Evolutionary conservation across 805 yeast genomes (phyloP).

Genomic region (Isabelozyma pseudorhagii): DNA sequence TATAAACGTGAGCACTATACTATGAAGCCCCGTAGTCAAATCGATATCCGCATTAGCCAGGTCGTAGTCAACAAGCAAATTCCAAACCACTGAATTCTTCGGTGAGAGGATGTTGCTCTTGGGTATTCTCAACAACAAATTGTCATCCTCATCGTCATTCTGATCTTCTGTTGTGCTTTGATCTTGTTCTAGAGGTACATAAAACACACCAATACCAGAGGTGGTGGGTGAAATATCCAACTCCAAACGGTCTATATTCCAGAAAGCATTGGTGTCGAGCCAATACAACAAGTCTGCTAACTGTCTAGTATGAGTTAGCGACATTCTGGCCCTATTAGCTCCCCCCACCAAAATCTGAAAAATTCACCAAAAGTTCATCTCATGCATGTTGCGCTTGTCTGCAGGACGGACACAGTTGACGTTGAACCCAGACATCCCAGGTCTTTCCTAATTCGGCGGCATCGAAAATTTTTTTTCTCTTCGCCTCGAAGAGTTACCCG

Average conservation of each 20-base stretch:
- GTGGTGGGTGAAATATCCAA: slow-evolving; percentile 5
- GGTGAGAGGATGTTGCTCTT: slow-evolving; percentile 57
- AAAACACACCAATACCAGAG: slow-evolving; percentile 79
- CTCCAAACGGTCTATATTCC: slow-evolving; percentile 41
- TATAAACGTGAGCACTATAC: slow-evolving; percentile 63
- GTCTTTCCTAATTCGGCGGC: background rate
- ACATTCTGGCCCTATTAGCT: slow-evolving; percentile 5
- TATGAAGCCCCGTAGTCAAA: slow-evolving; percentile 52
- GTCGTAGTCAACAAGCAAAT: slow-evolving; percentile 58
- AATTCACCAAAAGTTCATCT: too few species aligned
- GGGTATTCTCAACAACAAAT: slow-evolving; percentile 54
- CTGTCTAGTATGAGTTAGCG: slow-evolving; percentile 14
- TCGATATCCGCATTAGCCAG: slow-evolving; percentile 28
- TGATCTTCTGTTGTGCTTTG: slow-evolving; percentile 21
- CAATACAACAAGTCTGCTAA: slow-evolving; percentile 39
- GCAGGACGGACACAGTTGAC: background rate
- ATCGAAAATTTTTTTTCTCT: background rate
- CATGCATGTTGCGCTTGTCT: background rate
- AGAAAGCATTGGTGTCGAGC: slow-evolving; percentile 55
- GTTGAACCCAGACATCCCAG: background rate
- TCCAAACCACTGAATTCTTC: slow-evolving; percentile 60
- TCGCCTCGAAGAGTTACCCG: slow-evolving; percentile 7
- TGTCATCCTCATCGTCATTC: slow-evolving; percentile 20
- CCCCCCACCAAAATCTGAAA: too few species aligned
- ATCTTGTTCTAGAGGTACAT: slow-evolving; percentile 14